Percentiles rank a stretch among this genome's conserved stretches.
Evolutionary conservation across 305 asterid species (phyloP).

Genomic region (Striga hermonthica): DNA sequence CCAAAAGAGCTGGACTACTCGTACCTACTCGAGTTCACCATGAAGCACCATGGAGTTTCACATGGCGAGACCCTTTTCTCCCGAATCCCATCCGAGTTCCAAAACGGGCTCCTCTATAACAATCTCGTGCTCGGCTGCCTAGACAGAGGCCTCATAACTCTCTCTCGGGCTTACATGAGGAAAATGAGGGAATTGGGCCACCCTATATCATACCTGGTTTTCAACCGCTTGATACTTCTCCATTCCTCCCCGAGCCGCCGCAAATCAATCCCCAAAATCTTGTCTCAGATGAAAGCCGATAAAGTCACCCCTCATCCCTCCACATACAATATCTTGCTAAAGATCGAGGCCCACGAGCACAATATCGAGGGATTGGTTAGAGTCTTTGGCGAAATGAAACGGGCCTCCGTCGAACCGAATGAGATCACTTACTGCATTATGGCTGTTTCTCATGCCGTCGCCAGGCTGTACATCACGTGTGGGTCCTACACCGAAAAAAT

Average conservation of each 20-base stretch:
- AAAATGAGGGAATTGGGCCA: constrained; percentile 84
- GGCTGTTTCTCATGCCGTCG: constrained; percentile 86
- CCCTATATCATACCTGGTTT: constrained; percentile 70
- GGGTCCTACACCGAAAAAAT: constrained; percentile 61
- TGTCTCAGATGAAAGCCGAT: constrained; percentile 81
- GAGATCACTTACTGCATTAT: constrained; percentile 79
- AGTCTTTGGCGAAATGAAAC: constrained; percentile 67
- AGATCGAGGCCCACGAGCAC: constrained; percentile 77
- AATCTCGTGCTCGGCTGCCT: constrained; percentile 90
- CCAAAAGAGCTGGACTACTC: constrained; percentile 81
- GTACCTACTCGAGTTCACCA: constrained; percentile 74
- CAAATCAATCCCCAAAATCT: constrained; percentile 62
- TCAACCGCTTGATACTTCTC: constrained; percentile 80
- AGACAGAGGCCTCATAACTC: constrained; percentile 66
- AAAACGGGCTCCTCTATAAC: constrained; percentile 66
- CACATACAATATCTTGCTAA: constrained; percentile 70
- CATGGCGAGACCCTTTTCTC: constrained; percentile 71
- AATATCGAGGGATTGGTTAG: constrained; percentile 57
- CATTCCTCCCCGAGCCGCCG: constrained; percentile 68
- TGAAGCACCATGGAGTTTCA: constrained; percentile 75
- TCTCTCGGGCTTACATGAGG: constrained; percentile 72
- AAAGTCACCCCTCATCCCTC: constrained; percentile 76
- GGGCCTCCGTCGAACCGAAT: constrained; percentile 54
- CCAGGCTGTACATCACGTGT: constrained; percentile 70
- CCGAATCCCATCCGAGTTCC: constrained; percentile 71